These are phyloP conservation scores for Trichoderma brevicompactum DNA, from an alignment of 2,329 filamentous ascomycete species.

Conservation along the genomic window DNA sequence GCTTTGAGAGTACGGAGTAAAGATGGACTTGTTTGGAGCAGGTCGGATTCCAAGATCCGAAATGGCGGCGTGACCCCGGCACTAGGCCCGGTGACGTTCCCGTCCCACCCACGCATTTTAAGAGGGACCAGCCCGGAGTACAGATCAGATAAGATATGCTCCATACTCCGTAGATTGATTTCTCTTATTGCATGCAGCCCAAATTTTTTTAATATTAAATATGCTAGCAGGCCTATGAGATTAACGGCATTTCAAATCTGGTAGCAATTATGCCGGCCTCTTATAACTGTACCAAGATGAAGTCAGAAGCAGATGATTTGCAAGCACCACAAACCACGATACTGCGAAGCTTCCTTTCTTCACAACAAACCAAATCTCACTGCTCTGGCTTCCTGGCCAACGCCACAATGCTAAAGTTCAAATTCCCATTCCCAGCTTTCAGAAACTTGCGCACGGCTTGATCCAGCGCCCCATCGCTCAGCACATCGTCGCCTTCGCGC, in stretches of 20 bases:
- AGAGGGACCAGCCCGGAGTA: background rate
- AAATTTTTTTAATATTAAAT: background rate
- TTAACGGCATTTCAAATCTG: too few relatives aligned
- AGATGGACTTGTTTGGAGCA: background rate
- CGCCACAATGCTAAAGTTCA: conserved; percentile 48
- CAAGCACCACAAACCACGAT: background rate
- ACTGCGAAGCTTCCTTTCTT: background rate
- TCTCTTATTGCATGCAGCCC: too few relatives aligned
- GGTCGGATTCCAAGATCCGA: background rate
- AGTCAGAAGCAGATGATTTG: background rate
- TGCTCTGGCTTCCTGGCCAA: conserved; percentile 35
- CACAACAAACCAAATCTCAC: background rate
- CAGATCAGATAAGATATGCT: conserved; percentile 17
- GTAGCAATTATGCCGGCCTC: background rate
- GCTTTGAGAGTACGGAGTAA: background rate
- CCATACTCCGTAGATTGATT: background rate
- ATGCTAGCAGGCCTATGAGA: background rate
- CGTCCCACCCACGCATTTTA: background rate
- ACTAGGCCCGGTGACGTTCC: conserved; percentile 22
- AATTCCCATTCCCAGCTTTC: conserved; percentile 42
- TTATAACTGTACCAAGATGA: background rate
- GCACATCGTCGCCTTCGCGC: conserved; percentile 60
- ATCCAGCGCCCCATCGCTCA: conserved; percentile 70
- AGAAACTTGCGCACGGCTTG: conserved; percentile 56
- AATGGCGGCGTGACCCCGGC: conserved; percentile 27